phyloP scores from a whole-genome alignment of 2,329 filamentous ascomycete genomes.

The Cadophora malorum region DNA sequence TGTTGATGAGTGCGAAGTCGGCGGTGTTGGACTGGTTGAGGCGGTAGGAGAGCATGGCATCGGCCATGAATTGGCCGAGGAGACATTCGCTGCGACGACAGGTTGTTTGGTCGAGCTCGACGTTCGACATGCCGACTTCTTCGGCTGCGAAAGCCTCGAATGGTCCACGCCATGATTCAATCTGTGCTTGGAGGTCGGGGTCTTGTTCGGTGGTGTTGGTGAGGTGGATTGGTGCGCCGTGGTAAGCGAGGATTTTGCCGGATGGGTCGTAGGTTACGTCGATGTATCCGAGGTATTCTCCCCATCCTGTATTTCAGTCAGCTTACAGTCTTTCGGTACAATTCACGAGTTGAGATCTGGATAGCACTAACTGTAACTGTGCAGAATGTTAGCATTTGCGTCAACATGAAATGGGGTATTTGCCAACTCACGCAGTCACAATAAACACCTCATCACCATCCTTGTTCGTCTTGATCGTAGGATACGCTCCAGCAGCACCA shows the following conservation, averaged over 20 bases:
- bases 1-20: constrained; percentile 62
- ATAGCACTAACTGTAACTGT: constrained; percentile 14
- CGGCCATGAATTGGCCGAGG: constrained; percentile 60
- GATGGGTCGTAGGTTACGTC: constrained; percentile 67
- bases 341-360: too few species aligned
- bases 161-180: constrained; percentile 63
- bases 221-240: constrained; percentile 68
- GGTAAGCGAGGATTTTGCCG: constrained; percentile 67
- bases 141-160: constrained; percentile 66
- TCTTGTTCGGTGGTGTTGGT: constrained; percentile 67
- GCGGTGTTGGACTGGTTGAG: constrained; percentile 52
- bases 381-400: neutral
- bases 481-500: constrained; percentile 65
- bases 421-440: constrained; percentile 62
- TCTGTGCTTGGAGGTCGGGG: constrained; percentile 60
- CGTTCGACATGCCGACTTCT: constrained; percentile 60
- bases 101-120: constrained; percentile 63
- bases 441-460: constrained; percentile 67
- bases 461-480: constrained; percentile 64
- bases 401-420: neutral
- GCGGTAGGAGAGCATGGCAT: constrained; percentile 68
- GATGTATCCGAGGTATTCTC: constrained; percentile 72
- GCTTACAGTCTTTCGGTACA: too few species aligned
- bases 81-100: constrained; percentile 66
- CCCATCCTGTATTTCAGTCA: constrained; percentile 53